Percentiles rank a stretch among this genome's conserved stretches.
Conservation (phyloP, 495 filamentous ascomycete genomes). For the Talaromyces wortmannii region DNA sequence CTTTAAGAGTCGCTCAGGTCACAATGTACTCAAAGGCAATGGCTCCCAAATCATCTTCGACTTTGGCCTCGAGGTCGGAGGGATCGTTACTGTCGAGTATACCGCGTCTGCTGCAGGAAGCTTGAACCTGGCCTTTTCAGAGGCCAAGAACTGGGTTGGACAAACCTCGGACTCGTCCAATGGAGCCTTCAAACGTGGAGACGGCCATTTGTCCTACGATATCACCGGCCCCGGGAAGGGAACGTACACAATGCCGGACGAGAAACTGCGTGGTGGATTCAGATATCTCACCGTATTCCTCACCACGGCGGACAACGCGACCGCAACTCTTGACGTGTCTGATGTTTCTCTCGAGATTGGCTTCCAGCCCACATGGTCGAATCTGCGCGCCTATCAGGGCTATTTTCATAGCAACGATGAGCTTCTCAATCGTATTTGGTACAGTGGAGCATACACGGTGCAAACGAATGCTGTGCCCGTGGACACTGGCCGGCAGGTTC, state of each 20-base stretch:
- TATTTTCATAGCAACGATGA: conserved; percentile 57
- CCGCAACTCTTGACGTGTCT: conserved; percentile 26
- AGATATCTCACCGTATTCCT: conserved; percentile 54
- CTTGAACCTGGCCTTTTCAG: conserved; percentile 55
- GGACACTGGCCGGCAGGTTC: conserved; percentile 45
- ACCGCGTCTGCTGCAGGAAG: conserved; percentile 34
- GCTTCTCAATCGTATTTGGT: conserved; percentile 57
- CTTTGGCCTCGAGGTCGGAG: conserved; percentile 54
- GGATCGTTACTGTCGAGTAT: conserved; percentile 45
- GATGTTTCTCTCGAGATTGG: conserved; percentile 41
- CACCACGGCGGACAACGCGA: conserved; percentile 18
- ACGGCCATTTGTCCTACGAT: conserved; percentile 46
- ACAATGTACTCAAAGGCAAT: conserved; percentile 30
- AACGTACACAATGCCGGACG: conserved; percentile 45
- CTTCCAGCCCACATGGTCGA: conserved; percentile 61
- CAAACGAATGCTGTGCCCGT: conserved; percentile 53
- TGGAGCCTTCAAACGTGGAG: conserved; percentile 40
- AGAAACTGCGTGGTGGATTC: conserved; percentile 51
- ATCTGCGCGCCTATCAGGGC: conserved; percentile 54
- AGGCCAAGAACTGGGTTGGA: conserved; percentile 57
- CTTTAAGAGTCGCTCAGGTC: not conserved
- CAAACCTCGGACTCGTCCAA: conserved; percentile 53
- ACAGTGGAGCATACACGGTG: conserved; percentile 56
- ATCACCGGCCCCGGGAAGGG: conserved; percentile 38
- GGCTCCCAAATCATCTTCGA: conserved; percentile 46